Base-by-base conservation (phyloP, 768 basidiomycete species). In the Kwoniella heveanensis region DNA sequence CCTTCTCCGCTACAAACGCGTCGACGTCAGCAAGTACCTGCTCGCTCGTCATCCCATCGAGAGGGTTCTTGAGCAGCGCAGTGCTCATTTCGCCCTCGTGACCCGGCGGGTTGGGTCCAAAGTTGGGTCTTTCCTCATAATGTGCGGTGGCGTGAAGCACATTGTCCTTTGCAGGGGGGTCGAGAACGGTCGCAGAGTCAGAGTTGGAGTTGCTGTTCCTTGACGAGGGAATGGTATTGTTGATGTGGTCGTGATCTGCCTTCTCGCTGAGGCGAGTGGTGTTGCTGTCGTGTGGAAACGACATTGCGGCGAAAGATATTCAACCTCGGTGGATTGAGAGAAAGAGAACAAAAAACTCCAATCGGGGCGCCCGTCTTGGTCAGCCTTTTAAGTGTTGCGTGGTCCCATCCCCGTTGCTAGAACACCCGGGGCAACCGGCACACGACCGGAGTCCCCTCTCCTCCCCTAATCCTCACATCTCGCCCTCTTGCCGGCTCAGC, bases 11-110 rank as follows among this genome's bases (percentile, higher is more conserved):
- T 29, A 60, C 51, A 21, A 60, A 60, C 3, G 1, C 8, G 26
- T 52, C 51, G 32, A 60, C 59, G 46, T 60, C 59, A 24, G 21
- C n/a, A 8, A 60, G 24, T 15, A 60, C 59, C n/a, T 60, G 49
- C 19, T 60, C 59, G 12, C 29, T n/a, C 2, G 50, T 39, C 50
- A 60, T 52, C 2, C 59, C 59, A 44, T 60, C 59, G 15, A 60
- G 22, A 4, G 59, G 59, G 37, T 60, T 60, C 24, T 39, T 60
- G 17, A 60, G 51, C 51, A 32, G 30, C 4, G 59, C 49, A 17
- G 59, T 54, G 57, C 24, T 30, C 9, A 50, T 24, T 12, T 59
- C 49, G 29, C 36, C 29, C 39, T 44, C 39, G 39, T 44, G 39
- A 17, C 39, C 39, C 4, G 39, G 39, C 10, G 39, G 10, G 48